Percentiles rank a stretch among this genome's conserved stretches.
phyloP scores from a whole-genome alignment of 106 monocot genomes.

The Dendrobium chrysotoxum region DNA sequence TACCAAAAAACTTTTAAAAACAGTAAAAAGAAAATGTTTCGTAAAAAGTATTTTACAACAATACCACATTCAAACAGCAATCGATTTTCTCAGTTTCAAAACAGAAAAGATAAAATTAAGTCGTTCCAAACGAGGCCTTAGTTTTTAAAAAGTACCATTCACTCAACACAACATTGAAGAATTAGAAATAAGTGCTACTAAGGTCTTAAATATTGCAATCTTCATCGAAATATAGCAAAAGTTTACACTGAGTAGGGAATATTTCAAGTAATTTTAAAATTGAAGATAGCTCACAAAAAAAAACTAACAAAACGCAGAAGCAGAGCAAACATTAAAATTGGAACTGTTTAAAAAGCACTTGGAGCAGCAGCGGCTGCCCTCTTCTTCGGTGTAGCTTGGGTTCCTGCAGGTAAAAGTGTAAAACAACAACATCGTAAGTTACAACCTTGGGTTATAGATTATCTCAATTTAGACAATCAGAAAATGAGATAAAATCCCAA shows the following conservation, averaged over 20 bases:
- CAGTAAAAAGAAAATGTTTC: too few species aligned
- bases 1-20: too few species aligned
- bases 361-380: conserved; percentile 12
- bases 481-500: too few species aligned
- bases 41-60: too few species aligned
- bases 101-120: too few species aligned
- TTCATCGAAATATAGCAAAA: not conserved
- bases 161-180: not conserved
- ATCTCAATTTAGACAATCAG: too few species aligned
- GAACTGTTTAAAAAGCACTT: not conserved
- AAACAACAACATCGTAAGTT: too few species aligned
- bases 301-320: not conserved
- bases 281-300: not conserved
- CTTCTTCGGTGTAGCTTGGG: conserved; percentile 35
- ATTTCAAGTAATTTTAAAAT: not conserved
- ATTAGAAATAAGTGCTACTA: not conserved
- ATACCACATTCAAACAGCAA: too few species aligned
- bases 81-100: too few species aligned
- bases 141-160: not conserved
- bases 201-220: not conserved
- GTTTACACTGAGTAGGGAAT: not conserved
- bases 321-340: not conserved
- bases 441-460: too few species aligned
- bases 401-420: conserved; percentile 25
- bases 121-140: too few species aligned